These are phyloP conservation scores for Atkinsonella hypoxylon DNA, from an alignment of 2,329 filamentous ascomycete genomes.

Conservation along the genomic window DNA sequence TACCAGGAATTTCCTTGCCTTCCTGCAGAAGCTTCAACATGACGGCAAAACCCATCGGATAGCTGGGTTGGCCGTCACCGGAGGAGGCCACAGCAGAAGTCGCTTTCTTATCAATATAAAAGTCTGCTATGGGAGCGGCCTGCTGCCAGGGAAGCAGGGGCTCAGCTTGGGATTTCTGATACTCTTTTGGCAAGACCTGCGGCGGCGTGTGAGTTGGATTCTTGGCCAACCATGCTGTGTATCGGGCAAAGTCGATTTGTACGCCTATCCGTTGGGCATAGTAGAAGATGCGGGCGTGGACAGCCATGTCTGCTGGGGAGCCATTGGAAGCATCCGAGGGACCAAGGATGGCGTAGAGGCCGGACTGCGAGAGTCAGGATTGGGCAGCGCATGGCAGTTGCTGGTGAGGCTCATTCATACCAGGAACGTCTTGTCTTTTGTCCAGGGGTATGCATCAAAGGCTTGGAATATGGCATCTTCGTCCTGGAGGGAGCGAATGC, in stretches of 20 bases:
- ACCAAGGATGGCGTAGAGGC: conserved; percentile 53
- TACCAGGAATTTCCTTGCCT: conserved; percentile 74
- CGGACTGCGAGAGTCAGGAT: conserved; percentile 28
- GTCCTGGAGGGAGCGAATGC: conserved; percentile 27
- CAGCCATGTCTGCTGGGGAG: conserved; percentile 45
- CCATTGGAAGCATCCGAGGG: conserved; percentile 33
- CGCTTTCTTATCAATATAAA: conserved; percentile 30
- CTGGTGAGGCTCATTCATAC: conserved; percentile 24
- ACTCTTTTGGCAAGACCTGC: conserved; percentile 24
- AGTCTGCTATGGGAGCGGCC: conserved; percentile 34
- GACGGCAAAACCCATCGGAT: conserved; percentile 73
- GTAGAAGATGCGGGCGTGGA: conserved; percentile 58
- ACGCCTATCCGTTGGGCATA: conserved; percentile 39
- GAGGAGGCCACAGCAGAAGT: conserved; percentile 8
- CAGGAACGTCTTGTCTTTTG: conserved; percentile 55
- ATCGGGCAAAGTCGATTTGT: conserved; percentile 52
- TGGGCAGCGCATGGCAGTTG: neutral
- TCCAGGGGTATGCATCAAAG: conserved; percentile 57
- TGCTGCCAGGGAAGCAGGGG: conserved; percentile 32
- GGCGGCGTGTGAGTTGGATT: conserved; percentile 22
- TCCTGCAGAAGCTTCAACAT: conserved; percentile 77
- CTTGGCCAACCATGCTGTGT: conserved; percentile 49
- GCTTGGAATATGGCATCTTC: conserved; percentile 40
- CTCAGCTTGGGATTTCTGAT: conserved; percentile 9
- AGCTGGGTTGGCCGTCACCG: conserved; percentile 45